These are phyloP conservation scores for Cryptosporidium canis DNA, from an alignment of 169 alveolate genomes.

Conservation along the genomic window DNA sequence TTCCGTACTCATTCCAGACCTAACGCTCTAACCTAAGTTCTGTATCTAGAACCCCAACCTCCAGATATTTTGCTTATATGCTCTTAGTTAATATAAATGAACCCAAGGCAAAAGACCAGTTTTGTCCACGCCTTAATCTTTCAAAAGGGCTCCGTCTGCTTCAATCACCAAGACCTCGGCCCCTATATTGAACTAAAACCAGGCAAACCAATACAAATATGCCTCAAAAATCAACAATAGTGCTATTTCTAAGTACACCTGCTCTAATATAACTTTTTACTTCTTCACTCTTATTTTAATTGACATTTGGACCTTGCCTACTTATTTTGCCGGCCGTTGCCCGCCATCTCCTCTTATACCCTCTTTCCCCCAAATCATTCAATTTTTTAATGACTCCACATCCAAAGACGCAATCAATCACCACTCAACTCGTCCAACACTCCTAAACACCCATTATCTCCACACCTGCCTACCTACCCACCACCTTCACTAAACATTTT, in stretches of 20 bases:
- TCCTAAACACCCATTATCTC: neutral
- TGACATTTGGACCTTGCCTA: neutral
- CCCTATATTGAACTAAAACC: neutral
- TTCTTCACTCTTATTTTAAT: neutral
- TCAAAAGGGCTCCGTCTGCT: neutral
- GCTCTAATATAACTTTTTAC: neutral
- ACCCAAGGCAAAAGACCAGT: neutral
- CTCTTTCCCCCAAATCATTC: neutral
- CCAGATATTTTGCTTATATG: too few relatives aligned
- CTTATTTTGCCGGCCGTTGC: neutral
- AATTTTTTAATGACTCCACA: neutral
- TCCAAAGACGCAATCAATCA: neutral
- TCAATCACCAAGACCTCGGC: neutral
- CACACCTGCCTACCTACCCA: too few relatives aligned
- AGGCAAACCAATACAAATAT: neutral
- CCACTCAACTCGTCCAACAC: neutral
- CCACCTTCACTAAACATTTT: too few relatives aligned
- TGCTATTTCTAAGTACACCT: neutral
- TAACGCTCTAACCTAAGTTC: neutral
- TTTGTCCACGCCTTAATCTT: neutral
- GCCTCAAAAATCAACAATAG: neutral
- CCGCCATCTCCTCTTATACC: neutral
- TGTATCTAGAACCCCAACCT: too few relatives aligned
- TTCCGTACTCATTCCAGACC: slow-evolving; percentile 7
- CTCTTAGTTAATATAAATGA: too few relatives aligned